Base-by-base conservation (phyloP, 2,329 filamentous ascomycete species). In the Tolypocladium amazonense region DNA sequence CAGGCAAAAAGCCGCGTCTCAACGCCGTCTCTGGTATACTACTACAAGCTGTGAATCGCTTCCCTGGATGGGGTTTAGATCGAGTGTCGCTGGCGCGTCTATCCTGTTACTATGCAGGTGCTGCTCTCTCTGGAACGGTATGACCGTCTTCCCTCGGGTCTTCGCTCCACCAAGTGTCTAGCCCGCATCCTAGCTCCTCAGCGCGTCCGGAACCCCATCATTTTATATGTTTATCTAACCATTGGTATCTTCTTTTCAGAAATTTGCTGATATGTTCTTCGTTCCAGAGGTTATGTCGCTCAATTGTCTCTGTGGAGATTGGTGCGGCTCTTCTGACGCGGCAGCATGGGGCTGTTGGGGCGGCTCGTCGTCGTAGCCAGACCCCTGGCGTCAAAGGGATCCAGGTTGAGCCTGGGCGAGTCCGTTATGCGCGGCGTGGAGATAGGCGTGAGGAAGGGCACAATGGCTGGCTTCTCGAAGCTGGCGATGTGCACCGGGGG, bases 381-480 rank as follows among this genome's bases (percentile, higher is more conserved):
- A 9, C 70, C 68, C 45, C 72, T 73, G 52, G 67, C 65, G 4
- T 79, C 76, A 59, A 78, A 72, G 1, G 77, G 75, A 33, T 79
- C 75, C 18, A 75, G 66, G 38, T 66, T 72, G 58, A 77, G 63
- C 43, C 71, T 71, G 43, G 68, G 67, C 3, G 68, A 59, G 15
- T 76, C 71, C 15, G 71, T 58, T 18, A 68, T 62, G 8, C 67
- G 70, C 3, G 75, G 73, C 0, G 66, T 68, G 53, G 62, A 64
- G 2, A 67, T 60, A 1, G 75, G 73, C 0, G 79, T 81, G n/a
- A 72, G 68, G 38, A 69, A 65, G 18, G 69, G 73, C 59, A 84
- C 84, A 47, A 86, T 81, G 15, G 80, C 80, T 2, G 85, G 84
- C 74, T 96, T 94, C 71, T 96, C 91, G 68, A 88, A 92, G 64